Base-by-base conservation (phyloP, 805 yeast species). In the Pichia californica region DNA sequence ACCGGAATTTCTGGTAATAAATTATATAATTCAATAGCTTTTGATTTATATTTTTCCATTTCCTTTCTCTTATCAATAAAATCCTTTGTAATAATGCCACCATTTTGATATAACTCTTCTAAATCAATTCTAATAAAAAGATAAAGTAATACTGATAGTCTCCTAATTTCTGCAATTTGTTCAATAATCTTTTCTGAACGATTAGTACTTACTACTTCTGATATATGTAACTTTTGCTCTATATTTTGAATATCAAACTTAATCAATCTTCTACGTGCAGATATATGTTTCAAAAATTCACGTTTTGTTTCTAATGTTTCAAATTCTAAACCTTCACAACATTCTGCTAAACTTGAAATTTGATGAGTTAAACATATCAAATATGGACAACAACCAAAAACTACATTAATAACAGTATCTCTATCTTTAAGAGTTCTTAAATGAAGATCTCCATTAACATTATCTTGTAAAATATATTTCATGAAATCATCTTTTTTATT, bases 381-480 rank as follows among this genome's bases (percentile, higher is more conserved):
- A 46, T 56, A 62, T 1, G 73, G 70, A 3, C 67, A 58, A 43
- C 71, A 67, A 0, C 73, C 73, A 31, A 68, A 51, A 18, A 67
- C 67, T 26, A 63, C 41, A 46, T 68, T 73, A 16, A 69, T 68
- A 30, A 52, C 50, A 1, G 58, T 58, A 35, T 38, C 28, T 9
- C 20, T 30, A 29, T 27, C 15, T 14, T 28, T 16, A 7, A 28
- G 13, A 4, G 32, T 33, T 18, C 19, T 33, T 20, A 33, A 33
- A 14, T 33, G 16, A 11, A 27, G 25, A 36, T 28, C 29, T 3
- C 15, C 32, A 26, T 23, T 23, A 9, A 26, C 19, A 8, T 8
- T 32, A 26, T 38, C 21, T 13, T 15, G 21, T 18, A 16, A 6
- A 19, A 33, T 33, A 16, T 20, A 16, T 18, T 19, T 33, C 25